Base-by-base conservation (phyloP, 495 filamentous ascomycete species). In the Astrocystis sublimbata region DNA sequence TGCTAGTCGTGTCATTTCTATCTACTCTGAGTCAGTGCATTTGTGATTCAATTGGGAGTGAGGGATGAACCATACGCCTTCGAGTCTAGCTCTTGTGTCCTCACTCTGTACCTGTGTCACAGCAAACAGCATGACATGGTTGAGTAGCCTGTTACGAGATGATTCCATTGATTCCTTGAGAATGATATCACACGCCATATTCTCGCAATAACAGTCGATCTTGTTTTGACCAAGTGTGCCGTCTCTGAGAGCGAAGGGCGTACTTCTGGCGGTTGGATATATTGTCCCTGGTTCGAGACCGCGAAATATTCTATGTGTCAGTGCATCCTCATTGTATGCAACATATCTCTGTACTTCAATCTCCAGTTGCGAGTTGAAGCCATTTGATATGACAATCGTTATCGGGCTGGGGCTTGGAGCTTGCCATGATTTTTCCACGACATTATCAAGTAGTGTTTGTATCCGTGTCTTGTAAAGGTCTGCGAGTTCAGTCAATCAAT, bases 61-160 rank as follows among this genome's bases (percentile, higher is more conserved):
- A n/a, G n/a, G n/a, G 6, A 23, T 10, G 13, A 21, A 21, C 6
- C 42, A 21, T 33, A 59, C 56, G n/a, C 56, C 56, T 21, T 59
- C 42, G 38, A 59, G 49, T 17, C 46, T 40, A 10, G 56, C 41
- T 33, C 12, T 24, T 35, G 1, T 28, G 15, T 47, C 23, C 33
- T 40, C 56, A 36, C 23, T n/a, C 31, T 46, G 17, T 36, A 51
- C 36, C 26, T 59, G 56, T 0, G 30, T 50, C 19, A 40, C 42
- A 36, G 56, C 56, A 42, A 59, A 59, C 5, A 59, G 26, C 23
- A 59, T 49, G 17, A 59, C 28, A 42, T 51, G 56, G 36, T 51
- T 23, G 9, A 59, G 19, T 0, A 59, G 26, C 12, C 30, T 50
- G 28, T 59, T 50, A 4, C 35, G 19, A n/a, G 7, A 17, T 28